Evolutionary conservation across 2,329 filamentous ascomycete species (phyloP), one percentile per base, ranked within the genome.

Genomic region (Fusarium temperatum): DNA sequence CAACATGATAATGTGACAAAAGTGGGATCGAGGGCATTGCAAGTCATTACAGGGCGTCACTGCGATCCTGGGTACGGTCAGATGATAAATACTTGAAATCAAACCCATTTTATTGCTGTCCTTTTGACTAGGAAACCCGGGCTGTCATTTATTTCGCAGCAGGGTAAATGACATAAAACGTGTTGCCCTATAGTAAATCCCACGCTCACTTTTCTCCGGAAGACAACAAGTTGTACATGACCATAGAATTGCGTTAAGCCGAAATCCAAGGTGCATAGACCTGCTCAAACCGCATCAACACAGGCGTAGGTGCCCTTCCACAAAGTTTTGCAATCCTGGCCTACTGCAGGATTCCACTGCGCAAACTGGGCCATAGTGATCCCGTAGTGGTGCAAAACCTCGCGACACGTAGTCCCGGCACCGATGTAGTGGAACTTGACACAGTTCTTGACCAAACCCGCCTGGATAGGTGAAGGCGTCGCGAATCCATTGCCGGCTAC

Each of bases 401-500:
- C 55, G 0, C 15, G 20, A 6, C 55, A 68, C 3, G 48, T 62
- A 17, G 55, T 67, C 6, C 26, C 50, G 6, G 26, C 7, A 1
- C 22, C 8, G 6, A 68, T 22, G 5, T 26, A 22, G n/a, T 68
- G 56, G 7, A 68, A 68, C 5, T 61, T 67, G 5, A 67, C 60
- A 26, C 63, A 68, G n/a, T 67, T 67, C n/a, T 53, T 15, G 1
- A 66, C 48, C 55, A 68, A 47, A 3, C 66, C 66, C 5, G 26
- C 28, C n/a, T 68, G 63, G 8, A 67, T 41, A 5, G 55, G 36
- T 1, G 13, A 13, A 14, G 45, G 62, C 2, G 45, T 61, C 22
- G 22, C 32, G 6, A 51, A 18, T 13, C 22, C 24, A 15, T 62
- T 39, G 13, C 6, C 22, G 4, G 11, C 24, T 42, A 4, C 28